Conservation (phyloP, 2,329 filamentous ascomycete genomes). For the Elsinoe perseae region DNA sequence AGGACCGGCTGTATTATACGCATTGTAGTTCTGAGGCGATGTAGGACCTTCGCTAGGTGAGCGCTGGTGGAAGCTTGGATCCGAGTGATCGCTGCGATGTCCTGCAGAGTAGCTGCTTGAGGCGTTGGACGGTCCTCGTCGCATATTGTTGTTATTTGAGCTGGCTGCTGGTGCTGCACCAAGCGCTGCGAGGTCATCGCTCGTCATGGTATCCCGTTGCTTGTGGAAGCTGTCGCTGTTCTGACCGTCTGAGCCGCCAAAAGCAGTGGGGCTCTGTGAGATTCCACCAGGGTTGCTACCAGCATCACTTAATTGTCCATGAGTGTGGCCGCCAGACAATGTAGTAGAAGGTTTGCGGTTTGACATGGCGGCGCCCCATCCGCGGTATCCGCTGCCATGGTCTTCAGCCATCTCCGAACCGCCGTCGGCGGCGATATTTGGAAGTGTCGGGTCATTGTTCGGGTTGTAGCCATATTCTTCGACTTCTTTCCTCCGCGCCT, state of each 20-base stretch:
- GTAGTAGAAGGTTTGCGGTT: constrained; percentile 80
- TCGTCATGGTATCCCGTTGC: constrained; percentile 50
- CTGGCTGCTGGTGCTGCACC: constrained; percentile 58
- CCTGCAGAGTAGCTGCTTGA: constrained; percentile 90
- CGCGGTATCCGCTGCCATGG: constrained; percentile 71
- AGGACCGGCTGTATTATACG: constrained; percentile 49
- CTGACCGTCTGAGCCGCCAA: constrained; percentile 55
- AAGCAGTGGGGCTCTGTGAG: constrained; percentile 43
- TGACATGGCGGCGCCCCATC: constrained; percentile 75
- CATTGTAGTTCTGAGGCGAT: constrained; percentile 37
- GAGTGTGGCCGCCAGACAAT: constrained; percentile 61
- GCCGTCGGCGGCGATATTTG: constrained; percentile 48
- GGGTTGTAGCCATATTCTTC: constrained; percentile 97
- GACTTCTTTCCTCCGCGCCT: constrained; percentile 87
- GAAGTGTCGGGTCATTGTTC: constrained; percentile 83
- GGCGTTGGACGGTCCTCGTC: constrained; percentile 85
- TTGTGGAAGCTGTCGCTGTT: constrained; percentile 54
- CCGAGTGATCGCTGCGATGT: constrained; percentile 58
- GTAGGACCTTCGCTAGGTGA: constrained; percentile 43
- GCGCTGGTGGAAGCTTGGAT: constrained; percentile 23
- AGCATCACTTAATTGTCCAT: constrained; percentile 57
- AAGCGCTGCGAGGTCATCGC: constrained; percentile 76
- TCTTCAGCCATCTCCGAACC: constrained; percentile 70
- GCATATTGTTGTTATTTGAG: constrained; percentile 64
- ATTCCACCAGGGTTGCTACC: constrained; percentile 46